Evolutionary conservation across 139 green algal species (phyloP).

Genomic region (Picochlorum sp.): DNA sequence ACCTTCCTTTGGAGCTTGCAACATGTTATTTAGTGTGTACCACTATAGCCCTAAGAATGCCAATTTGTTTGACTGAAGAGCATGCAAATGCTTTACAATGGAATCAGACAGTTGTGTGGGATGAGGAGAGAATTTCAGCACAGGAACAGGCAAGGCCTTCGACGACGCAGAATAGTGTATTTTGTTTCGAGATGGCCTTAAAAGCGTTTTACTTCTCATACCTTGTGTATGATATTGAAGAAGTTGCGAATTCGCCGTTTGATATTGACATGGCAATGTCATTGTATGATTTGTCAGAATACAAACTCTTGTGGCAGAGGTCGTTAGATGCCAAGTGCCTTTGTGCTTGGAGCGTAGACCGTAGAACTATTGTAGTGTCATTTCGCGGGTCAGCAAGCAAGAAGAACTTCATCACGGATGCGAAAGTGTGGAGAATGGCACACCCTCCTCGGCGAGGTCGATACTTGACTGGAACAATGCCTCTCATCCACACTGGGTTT

Average conservation of each 20-base stretch:
- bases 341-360: not conserved
- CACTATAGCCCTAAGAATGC: too few relatives aligned
- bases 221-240: constrained; percentile 30
- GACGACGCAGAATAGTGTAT: not conserved
- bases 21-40: too few relatives aligned
- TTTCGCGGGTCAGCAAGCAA: not conserved
- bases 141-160: not conserved
- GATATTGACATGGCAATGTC: not conserved
- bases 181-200: constrained; percentile 51
- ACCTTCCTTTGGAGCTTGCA: too few relatives aligned
- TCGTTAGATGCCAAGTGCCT: not conserved
- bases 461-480: constrained; percentile 8
- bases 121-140: too few relatives aligned
- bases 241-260: not conserved
- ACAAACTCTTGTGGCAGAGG: not conserved
- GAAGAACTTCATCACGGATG: not conserved
- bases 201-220: constrained; percentile 51
- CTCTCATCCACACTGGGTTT: constrained; percentile 25
- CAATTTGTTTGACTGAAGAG: too few relatives aligned
- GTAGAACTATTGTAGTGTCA: not conserved
- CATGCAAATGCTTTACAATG: too few relatives aligned
- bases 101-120: too few relatives aligned
- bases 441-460: constrained; percentile 25
- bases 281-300: not conserved
- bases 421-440: not conserved